These are phyloP conservation scores for Colletotrichum sp. DNA, from an alignment of 2,329 filamentous ascomycete species.

Conservation along the genomic window DNA sequence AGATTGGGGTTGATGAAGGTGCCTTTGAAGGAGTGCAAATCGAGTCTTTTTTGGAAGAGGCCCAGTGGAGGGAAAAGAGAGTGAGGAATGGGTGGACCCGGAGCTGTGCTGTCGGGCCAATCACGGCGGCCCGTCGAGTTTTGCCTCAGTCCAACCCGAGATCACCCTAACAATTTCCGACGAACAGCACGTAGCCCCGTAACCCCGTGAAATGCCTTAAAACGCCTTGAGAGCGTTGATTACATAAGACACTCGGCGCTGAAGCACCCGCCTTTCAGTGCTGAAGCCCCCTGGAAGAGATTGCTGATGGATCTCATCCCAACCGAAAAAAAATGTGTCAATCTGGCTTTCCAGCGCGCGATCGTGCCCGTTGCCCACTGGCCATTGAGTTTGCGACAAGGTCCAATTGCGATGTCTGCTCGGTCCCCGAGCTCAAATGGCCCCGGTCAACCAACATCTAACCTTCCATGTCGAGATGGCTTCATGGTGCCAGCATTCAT, in stretches of 20 bases:
- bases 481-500: background rate
- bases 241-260: background rate
- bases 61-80: conserved; percentile 48
- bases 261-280: background rate
- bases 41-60: conserved; percentile 45
- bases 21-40: conserved; percentile 52
- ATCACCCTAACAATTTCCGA: conserved; percentile 25
- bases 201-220: conserved; percentile 6
- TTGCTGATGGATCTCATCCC: conserved; percentile 9
- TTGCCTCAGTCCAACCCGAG: conserved; percentile 25
- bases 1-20: conserved; percentile 60
- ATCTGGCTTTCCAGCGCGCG: background rate
- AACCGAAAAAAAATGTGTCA: conserved; percentile 8
- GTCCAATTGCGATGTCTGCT: background rate
- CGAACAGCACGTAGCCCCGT: conserved; percentile 11
- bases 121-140: conserved; percentile 8
- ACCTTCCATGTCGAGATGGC: background rate
- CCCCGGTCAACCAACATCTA: background rate
- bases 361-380: background rate
- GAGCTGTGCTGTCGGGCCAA: conserved; percentile 15
- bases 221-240: background rate
- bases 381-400: conserved; percentile 4
- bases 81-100: conserved; percentile 28
- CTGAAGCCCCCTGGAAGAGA: background rate
- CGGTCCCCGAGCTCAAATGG: background rate